Evolutionary conservation across 2,329 filamentous ascomycete genomes (phyloP).

Genomic region (Fusarium robinianum): DNA sequence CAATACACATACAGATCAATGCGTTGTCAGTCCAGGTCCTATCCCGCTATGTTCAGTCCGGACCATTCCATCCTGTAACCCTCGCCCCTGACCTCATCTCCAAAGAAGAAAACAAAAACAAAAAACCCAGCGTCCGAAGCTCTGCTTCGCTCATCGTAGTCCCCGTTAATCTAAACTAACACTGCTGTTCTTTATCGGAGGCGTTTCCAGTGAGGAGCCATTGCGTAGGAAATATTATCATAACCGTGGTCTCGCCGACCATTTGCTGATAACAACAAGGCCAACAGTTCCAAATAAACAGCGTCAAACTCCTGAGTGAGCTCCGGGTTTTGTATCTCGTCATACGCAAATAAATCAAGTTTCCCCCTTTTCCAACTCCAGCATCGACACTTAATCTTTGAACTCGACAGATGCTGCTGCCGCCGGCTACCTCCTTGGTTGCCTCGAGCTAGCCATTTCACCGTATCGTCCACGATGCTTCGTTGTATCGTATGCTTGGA

Average conservation of each 20-base stretch:
- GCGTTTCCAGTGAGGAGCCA: slow-evolving; percentile 17
- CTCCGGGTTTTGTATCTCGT: slow-evolving; percentile 32
- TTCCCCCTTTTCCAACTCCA: slow-evolving; percentile 11
- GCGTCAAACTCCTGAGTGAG: slow-evolving; percentile 33
- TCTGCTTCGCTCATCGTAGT: too few relatives aligned
- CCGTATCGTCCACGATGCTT: slow-evolving; percentile 88
- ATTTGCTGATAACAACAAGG: too few relatives aligned
- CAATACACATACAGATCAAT: slow-evolving; percentile 21
- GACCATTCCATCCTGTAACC: slow-evolving; percentile 18
- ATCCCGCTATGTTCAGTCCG: slow-evolving; percentile 1
- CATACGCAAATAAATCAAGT: slow-evolving; percentile 28
- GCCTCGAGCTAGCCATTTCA: slow-evolving; percentile 74
- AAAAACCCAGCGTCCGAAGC: too few relatives aligned
- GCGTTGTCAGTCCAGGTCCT: slow-evolving; percentile 11
- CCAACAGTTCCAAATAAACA: slow-evolving; percentile 26
- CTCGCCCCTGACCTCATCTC: slow-evolving; percentile 17
- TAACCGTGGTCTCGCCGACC: too few relatives aligned
- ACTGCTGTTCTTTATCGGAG: too few relatives aligned
- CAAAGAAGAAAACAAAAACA: too few relatives aligned
- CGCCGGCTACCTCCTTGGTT: slow-evolving; percentile 31
- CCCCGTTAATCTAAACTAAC: too few relatives aligned
- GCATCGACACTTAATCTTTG: slow-evolving; percentile 22
- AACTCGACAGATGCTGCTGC: slow-evolving; percentile 4
- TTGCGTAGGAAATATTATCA: too few relatives aligned
- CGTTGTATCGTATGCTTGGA: slow-evolving; percentile 98